Evolutionary conservation across 108 stramenopile genomes (phyloP), one percentile per base, ranked within the genome.

Genomic region (Craspedostauros australis): DNA sequence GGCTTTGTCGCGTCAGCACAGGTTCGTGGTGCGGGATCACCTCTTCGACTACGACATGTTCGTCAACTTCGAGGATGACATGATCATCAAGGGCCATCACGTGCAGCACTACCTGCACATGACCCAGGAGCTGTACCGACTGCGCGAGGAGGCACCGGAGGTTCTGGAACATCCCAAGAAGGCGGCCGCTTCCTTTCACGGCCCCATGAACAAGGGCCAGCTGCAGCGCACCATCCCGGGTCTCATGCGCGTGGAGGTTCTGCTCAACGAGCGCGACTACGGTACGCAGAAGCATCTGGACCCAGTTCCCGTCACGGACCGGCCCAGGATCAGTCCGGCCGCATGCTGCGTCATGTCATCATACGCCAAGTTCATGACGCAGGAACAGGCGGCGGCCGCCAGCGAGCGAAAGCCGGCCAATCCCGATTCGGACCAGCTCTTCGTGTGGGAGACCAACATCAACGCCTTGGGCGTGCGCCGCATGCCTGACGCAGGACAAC

Each of bases 11-110:
- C 51, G 90, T 31, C 90, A 91, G 40, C 90, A 91, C 73, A 80
- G 90, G 8, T 87, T 70, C 62, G 90, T 88, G 6, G 66, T 91
- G 24, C 66, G 72, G 51, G 85, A 91, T 44, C 72, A 83, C 31
- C 47, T 91, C 7, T 42, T 77, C 61, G 62, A 82, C 11, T 91
- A 91, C 50, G 85, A 86, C 30, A 58, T 91, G 21, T 91, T 91
- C 56, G 38, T 62, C 18, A 66, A 57, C 23, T 91, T 91, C 66
- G 89, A 91, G 53, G 89, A 91, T 60, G 89, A 91, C 48, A 91
- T 91, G 80, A 54, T 86, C 9, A 61, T 91, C 37, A 80, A 64
- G 42, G 83, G 72, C 1, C 71, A 71, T 54, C 79, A 79, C 20
- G 75, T 91, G 0, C 42, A 75, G 3, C 68, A 91, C 57, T 80